These are phyloP conservation scores for Neostapfia colusana DNA, from an alignment of 176 grass and related monocot genomes.

Conservation along the genomic window DNA sequence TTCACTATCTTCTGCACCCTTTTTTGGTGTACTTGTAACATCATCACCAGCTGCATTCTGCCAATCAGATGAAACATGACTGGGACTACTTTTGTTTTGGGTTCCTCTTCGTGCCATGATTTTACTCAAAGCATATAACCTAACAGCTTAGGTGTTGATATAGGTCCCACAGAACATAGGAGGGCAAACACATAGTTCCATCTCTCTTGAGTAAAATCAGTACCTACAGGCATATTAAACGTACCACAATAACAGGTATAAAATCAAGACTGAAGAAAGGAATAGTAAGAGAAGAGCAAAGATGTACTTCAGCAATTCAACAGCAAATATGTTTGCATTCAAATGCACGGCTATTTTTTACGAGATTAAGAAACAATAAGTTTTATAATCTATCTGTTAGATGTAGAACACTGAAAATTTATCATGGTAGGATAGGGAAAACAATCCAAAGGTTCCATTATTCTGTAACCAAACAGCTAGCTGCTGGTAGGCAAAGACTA, in stretches of 20 bases:
- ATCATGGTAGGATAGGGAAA: background rate
- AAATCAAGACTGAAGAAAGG: background rate
- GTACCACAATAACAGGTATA: slow-evolving; percentile 28
- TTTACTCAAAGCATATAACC: slow-evolving; percentile 29
- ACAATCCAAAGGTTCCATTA: background rate
- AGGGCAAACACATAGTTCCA: slow-evolving; percentile 6
- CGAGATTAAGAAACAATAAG: background rate
- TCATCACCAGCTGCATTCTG: slow-evolving; percentile 54
- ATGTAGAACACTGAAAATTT: slow-evolving; percentile 4
- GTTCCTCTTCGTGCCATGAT: slow-evolving; percentile 85
- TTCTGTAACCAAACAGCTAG: background rate
- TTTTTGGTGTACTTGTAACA: slow-evolving; percentile 56
- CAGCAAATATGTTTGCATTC: background rate
- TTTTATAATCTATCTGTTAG: slow-evolving; percentile 5
- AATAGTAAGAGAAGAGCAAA: background rate
- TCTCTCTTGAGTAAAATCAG: slow-evolving; percentile 32
- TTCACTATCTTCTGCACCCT: slow-evolving; percentile 32
- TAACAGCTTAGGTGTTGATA: slow-evolving; percentile 17
- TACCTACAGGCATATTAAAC: slow-evolving; percentile 34
- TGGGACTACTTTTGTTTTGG: slow-evolving; percentile 65
- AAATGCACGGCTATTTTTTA: background rate
- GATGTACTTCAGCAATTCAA: background rate
- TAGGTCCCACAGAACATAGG: slow-evolving; percentile 8
- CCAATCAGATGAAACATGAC: slow-evolving; percentile 42
- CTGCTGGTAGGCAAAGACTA: background rate